Evolutionary conservation across 331 rosid genomes (phyloP).

Genomic region (Ulmus americana): DNA sequence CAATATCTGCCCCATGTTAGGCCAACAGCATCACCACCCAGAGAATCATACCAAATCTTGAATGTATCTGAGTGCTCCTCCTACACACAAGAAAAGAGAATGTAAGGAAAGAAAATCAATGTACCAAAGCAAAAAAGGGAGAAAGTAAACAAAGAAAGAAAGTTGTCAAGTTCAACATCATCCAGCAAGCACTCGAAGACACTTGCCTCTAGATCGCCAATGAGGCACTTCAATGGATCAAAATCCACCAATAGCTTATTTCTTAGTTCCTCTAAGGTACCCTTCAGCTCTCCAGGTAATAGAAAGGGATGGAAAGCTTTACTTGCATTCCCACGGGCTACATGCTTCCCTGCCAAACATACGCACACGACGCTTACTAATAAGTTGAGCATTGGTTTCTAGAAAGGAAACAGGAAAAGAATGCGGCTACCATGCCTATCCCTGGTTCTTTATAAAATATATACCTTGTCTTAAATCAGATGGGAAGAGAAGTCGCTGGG

Average conservation of each 20-base stretch:
- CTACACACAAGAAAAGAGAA: slow-evolving; percentile 34
- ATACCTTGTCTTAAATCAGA: slow-evolving; percentile 66
- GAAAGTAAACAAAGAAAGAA: slow-evolving; percentile 1
- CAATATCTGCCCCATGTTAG: slow-evolving; percentile 58
- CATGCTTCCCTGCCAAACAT: slow-evolving; percentile 47
- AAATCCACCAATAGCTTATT: slow-evolving; percentile 68
- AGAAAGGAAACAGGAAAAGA: slow-evolving; percentile 7
- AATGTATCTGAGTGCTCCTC: slow-evolving; percentile 51
- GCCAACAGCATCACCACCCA: slow-evolving; percentile 92
- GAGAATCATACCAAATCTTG: slow-evolving; percentile 81
- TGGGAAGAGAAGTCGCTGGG: slow-evolving; percentile 86
- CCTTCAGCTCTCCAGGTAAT: slow-evolving; percentile 56
- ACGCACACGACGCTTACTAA: slow-evolving; percentile 18
- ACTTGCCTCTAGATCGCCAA: slow-evolving; percentile 78
- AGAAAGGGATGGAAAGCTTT: slow-evolving; percentile 62
- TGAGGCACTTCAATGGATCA: slow-evolving; percentile 67
- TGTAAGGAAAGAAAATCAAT: not conserved
- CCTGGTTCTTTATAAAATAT: not conserved
- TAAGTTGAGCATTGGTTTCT: not conserved
- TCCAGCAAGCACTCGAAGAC: slow-evolving; percentile 8
- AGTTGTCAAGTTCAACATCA: slow-evolving; percentile 3
- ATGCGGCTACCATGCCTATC: slow-evolving; percentile 13
- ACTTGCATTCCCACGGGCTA: slow-evolving; percentile 60
- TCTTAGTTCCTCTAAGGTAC: slow-evolving; percentile 49
- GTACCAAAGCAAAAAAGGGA: not conserved